A percentile compares a stretch with the other conserved stretches of the same genome.
Conservation (phyloP, 2,329 filamentous ascomycete species). For the Pseudocercospora fuligena region DNA sequence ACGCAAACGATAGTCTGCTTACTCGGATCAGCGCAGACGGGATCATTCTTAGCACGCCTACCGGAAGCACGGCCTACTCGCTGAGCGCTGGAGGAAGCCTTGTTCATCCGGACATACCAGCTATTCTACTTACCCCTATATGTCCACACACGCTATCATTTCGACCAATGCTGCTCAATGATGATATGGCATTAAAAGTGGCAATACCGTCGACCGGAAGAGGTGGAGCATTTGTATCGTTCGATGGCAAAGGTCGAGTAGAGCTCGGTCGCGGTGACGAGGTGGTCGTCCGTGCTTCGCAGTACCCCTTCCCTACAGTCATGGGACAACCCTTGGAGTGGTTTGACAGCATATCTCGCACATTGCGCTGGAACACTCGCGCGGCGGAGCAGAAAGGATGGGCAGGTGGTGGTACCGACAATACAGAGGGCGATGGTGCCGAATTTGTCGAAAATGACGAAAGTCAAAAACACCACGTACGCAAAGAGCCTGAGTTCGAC, state of each 20-base stretch:
- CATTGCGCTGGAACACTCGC: slow-evolving; percentile 91
- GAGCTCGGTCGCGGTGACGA: slow-evolving; percentile 92
- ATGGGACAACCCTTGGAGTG: slow-evolving; percentile 88
- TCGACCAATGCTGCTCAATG: slow-evolving; percentile 95
- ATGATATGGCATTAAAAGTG: slow-evolving; percentile 89
- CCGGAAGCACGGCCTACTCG: slow-evolving; percentile 88
- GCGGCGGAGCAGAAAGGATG: slow-evolving; percentile 91
- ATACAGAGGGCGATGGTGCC: slow-evolving; percentile 41
- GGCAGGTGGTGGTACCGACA: slow-evolving; percentile 63
- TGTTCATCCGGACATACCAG: slow-evolving; percentile 94
- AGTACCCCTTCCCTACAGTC: slow-evolving; percentile 97
- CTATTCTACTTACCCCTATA: slow-evolving; percentile 94
- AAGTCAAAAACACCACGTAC: slow-evolving; percentile 50
- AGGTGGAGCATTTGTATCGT: slow-evolving; percentile 93
- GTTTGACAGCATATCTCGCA: slow-evolving; percentile 94
- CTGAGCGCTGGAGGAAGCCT: slow-evolving; percentile 93
- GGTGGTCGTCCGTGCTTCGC: slow-evolving; percentile 92
- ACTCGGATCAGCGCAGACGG: slow-evolving; percentile 97
- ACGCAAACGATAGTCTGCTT: slow-evolving; percentile 91
- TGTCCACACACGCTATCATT: slow-evolving; percentile 97
- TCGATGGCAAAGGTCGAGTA: slow-evolving; percentile 94
- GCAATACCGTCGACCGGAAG: slow-evolving; percentile 83
- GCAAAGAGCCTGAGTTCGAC: slow-evolving; percentile 71
- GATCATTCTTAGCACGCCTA: slow-evolving; percentile 96
- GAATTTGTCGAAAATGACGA: slow-evolving; percentile 37